Base-by-base conservation (phyloP, 2,329 filamentous ascomycete genomes). In the Hansfordia pulvinata region DNA sequence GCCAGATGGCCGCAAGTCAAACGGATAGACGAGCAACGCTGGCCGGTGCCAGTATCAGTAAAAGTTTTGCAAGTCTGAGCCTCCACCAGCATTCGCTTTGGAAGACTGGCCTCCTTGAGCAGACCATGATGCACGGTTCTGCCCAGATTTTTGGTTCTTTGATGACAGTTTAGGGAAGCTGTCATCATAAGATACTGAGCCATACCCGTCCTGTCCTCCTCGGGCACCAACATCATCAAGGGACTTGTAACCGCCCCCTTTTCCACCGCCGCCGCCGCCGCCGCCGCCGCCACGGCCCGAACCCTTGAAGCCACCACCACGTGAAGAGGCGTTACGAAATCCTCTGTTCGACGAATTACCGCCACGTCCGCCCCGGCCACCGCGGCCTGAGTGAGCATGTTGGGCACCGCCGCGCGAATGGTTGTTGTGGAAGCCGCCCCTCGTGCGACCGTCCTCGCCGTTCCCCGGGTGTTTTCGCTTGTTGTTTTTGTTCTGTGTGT, bases 221-320 rank as follows among this genome's bases (percentile, higher is more conserved):
- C 55, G 55, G 22, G 56, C 52, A 15, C 62, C 64, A 16, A 74
- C 60, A 38, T 83, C 77, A 44, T 82, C 77, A 2, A 82, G 58
- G 2, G 75, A 81, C 30, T 66, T 64, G 45, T 83, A 82, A 17
- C 17, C 17, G 23, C 17, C 17, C 14, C 60, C 55, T 33, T 62
- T 57, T 30, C 58, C 54, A 15, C 61, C 60, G 13, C 63, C 62
- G 15, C 58, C 52, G 24, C 65, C 54, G 8, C 64, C 41, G 21
- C 53, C 46, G 28, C 58, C 49, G 23, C 50, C 49, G 9, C 54
- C 50, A 13, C 51, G 47, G 10, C 46, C 45, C 23, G 49, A 43
- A 19, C 50, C 44, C 15, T 50, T 43, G 3, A 48, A n/a, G n/a
- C n/a, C n/a, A n/a, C n/a, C n/a, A n/a, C n/a, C n/a, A n/a, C n/a